These are phyloP conservation scores for Malus domestica DNA, from an alignment of 306 rosid genomes.

Conservation along the genomic window ASM211411v1 NC_041799.1:42259501-42260000, in stretches of 20 bases:
- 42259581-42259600: constrained; percentile 32
- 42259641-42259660: constrained; percentile 99
- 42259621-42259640: constrained; percentile 83
- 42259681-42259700: not conserved
- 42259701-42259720: not conserved
- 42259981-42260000: constrained; percentile 30
- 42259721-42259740: not conserved
- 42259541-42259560: constrained; percentile 7
- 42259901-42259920: constrained; percentile 9
- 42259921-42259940: constrained; percentile 15
- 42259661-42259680: not conserved
- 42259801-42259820: constrained; percentile 52
- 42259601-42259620: constrained; percentile 79
- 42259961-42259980: constrained; percentile 26
- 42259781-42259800: constrained; percentile 70
- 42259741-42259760: not conserved
- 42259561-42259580: constrained; percentile 50
- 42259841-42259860: constrained; percentile 24
- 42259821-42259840: constrained; percentile 80
- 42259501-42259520: not conserved
- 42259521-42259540: constrained; percentile 6
- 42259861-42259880: constrained; percentile 8
- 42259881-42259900: constrained; percentile 15
- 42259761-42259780: constrained; percentile 70
- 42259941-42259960: constrained; percentile 9